Base-by-base conservation (phyloP, 257 asterid species). In the Anisodus tanguticus region DNA sequence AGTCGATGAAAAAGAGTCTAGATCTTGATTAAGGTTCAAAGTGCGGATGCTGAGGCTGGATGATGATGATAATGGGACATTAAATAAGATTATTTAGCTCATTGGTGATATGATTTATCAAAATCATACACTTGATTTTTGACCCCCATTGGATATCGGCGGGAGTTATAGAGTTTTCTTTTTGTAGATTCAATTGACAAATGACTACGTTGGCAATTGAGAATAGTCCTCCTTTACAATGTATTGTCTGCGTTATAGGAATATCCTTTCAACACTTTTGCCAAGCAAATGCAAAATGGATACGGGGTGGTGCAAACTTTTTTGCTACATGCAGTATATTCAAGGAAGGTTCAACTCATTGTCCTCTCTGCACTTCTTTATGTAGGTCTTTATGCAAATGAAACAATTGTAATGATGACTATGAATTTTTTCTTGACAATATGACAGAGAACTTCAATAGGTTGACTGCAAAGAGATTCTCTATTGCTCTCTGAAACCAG, bases 1-100 rank as follows among this genome's bases (percentile, higher is more conserved):
- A 95, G 86, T 90, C 96, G 87, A 92, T 92, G 98, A 95, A 97
- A 85, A 97, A 97, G 92, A 95, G 92, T 85, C 82, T 97, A 66
- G 90, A 90, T 26, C 98, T 97, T 31, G 97, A 89, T 4, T 72
- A 3, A 47, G 59, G 43, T 12, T 76, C 63, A 76, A 31, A 26
- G 16, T 39, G 84, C 70, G 37, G 89, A 72, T 31, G 86, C 35
- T 69, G 89, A 78, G 35, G 35, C 35, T 31, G n/a, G 91, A 86
- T 51, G 89, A 89, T 47, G 79, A 70, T 71, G 79, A 71, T 17
- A 71, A 43, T 71, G 79, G 45, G 58, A 71, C 57, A 71, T 6
- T 71, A 53, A 88, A 71, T 90, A 89, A 91, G 74, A 85, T 77
- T 74, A 35, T 76, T 64, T 49, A 84, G 84, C 84, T 87, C 87